Percentiles rank a stretch among this genome's conserved stretches.
Evolutionary conservation across 1,139 yeast genomes (phyloP).

Genomic region (Suhomyces choctaworum): DNA sequence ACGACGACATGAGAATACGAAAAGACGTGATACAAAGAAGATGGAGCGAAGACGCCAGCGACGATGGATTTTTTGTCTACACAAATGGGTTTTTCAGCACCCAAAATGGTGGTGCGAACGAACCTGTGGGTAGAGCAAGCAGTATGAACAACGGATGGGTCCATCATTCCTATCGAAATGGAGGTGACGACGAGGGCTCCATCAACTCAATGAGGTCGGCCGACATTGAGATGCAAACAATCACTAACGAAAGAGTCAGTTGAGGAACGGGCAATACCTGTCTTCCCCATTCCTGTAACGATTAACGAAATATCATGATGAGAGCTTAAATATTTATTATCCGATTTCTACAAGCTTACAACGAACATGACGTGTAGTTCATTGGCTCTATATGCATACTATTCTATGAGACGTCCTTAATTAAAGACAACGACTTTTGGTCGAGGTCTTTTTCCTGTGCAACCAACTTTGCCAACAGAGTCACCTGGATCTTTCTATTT

Average conservation of each 20-base stretch:
- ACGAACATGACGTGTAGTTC: no score
- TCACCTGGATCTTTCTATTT: conserved; percentile 17
- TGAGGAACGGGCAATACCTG: no score
- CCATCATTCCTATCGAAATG: conserved; percentile 21
- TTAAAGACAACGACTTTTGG: conserved; percentile 8
- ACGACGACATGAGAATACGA: conserved; percentile 42
- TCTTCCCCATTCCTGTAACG: no score
- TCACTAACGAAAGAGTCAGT: no score
- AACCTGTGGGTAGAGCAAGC: conserved; percentile 4
- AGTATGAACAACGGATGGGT: conserved; percentile 23
- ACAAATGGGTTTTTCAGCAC: conserved; percentile 44
- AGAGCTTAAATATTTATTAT: no score
- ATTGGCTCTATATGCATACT: no score
- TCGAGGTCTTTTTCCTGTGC: conserved; percentile 12
- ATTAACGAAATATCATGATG: no score
- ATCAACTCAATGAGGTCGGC: conserved; percentile 16
- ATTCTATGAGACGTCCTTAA: no score
- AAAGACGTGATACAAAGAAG: conserved; percentile 21
- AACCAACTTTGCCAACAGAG: conserved; percentile 22
- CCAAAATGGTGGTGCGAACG: conserved; percentile 13
- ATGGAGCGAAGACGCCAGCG: conserved; percentile 39
- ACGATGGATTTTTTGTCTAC: conserved; percentile 48
- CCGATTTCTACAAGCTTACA: no score
- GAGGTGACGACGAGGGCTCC: conserved; percentile 21
- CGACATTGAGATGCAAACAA: conserved; percentile 4